Evolutionary conservation across 179 eudicot species (phyloP).

Genomic region (Silene vulgaris): DNA sequence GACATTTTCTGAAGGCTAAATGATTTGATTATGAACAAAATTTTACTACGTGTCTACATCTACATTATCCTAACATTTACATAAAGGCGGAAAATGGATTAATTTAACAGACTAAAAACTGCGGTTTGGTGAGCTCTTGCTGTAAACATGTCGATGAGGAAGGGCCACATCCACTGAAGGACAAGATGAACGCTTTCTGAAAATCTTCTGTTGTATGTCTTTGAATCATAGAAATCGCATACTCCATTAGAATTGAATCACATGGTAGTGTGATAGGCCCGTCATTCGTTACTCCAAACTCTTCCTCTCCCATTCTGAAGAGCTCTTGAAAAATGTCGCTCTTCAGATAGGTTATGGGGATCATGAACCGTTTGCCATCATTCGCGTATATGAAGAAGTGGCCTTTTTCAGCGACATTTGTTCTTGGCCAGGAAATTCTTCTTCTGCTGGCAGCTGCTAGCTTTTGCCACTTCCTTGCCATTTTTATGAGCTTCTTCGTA

Average conservation of each 20-base stretch:
- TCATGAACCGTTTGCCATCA: too few species aligned
- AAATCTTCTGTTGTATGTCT: slow-evolving; percentile 2
- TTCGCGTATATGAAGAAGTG: slow-evolving; percentile 20
- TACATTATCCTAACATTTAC: neutral
- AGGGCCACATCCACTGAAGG: slow-evolving; percentile 12
- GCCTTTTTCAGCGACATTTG: slow-evolving; percentile 18
- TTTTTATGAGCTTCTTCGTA: slow-evolving; percentile 12
- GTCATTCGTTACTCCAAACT: slow-evolving; percentile 21
- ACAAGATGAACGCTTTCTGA: slow-evolving; percentile 10
- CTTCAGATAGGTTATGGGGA: slow-evolving; percentile 15
- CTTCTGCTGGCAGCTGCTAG: too few species aligned
- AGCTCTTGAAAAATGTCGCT: slow-evolving; percentile 22
- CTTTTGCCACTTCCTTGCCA: too few species aligned
- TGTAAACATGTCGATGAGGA: slow-evolving; percentile 1
- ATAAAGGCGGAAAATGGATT: neutral
- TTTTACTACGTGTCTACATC: neutral
- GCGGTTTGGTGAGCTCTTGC: slow-evolving; percentile 12
- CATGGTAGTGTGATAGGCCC: slow-evolving; percentile 26
- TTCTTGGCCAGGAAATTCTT: slow-evolving; percentile 11
- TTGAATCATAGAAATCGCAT: slow-evolving; percentile 16
- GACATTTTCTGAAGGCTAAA: neutral
- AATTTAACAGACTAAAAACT: slow-evolving; percentile 10
- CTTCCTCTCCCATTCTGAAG: slow-evolving; percentile 24
- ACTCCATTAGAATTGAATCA: slow-evolving; percentile 23
- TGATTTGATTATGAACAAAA: slow-evolving; percentile 1